phyloP scores from a whole-genome alignment of 805 yeast genomes.

The Candida arabinofermentans region DNA sequence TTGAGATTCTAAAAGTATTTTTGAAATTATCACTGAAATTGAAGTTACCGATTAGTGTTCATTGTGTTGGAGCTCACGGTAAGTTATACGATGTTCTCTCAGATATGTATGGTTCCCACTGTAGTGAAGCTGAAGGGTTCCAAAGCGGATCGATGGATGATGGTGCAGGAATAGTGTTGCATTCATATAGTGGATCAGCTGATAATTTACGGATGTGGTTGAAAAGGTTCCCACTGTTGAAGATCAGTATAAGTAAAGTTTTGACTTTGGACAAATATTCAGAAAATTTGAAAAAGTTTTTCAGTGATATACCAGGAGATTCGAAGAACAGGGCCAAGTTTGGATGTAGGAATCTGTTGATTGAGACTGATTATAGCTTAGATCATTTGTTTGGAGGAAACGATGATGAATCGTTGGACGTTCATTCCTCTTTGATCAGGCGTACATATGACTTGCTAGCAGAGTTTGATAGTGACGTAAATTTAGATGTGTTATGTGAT shows the following conservation, averaged over 20 bases:
- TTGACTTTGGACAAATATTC: slow-evolving; percentile 22
- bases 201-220: slow-evolving; percentile 60
- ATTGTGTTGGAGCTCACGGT: slow-evolving; percentile 81
- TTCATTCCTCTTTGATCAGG: slow-evolving; percentile 10
- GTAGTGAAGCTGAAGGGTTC: slow-evolving; percentile 21
- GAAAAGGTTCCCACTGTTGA: slow-evolving; percentile 36
- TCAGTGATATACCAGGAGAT: slow-evolving; percentile 16
- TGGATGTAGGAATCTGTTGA: slow-evolving; percentile 31
- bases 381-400: slow-evolving; percentile 24
- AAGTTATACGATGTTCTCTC: slow-evolving; percentile 40
- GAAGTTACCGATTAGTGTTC: slow-evolving; percentile 62
- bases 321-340: slow-evolving; percentile 12
- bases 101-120: background rate
- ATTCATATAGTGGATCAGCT: slow-evolving; percentile 80
- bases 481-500: slow-evolving; percentile 4
- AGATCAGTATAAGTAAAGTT: slow-evolving; percentile 27
- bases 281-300: slow-evolving; percentile 8
- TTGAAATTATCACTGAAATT: slow-evolving; percentile 49
- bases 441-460: slow-evolving; percentile 8
- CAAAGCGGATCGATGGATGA: slow-evolving; percentile 5
- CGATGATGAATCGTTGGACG: slow-evolving; percentile 1
- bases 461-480: slow-evolving; percentile 3
- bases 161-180: slow-evolving; percentile 54
- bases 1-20: slow-evolving; percentile 44
- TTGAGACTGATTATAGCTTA: slow-evolving; percentile 50